Evolutionary conservation across 78 protist genomes (phyloP).

Genomic region (Dictyostelium intermedium): DNA sequence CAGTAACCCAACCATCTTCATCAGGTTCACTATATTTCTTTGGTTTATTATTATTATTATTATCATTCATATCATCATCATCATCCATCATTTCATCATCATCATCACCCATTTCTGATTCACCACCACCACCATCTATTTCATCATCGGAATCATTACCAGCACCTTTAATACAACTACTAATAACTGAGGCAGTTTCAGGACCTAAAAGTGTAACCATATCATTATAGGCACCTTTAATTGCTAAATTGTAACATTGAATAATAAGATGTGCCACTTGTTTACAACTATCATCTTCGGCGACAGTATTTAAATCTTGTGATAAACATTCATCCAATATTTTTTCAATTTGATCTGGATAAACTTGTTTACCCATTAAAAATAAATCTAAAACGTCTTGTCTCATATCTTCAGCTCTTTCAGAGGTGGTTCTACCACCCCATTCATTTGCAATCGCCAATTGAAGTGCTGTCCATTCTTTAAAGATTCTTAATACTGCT

Average conservation of each 20-base stretch:
- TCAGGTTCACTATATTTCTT: constrained; percentile 58
- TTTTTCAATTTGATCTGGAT: constrained; percentile 30
- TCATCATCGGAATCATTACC: constrained; percentile 44
- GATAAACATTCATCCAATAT: constrained; percentile 55
- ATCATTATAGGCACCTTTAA: constrained; percentile 11
- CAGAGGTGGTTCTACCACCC: constrained; percentile 47
- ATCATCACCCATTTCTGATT: constrained; percentile 3
- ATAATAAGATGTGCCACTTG: constrained; percentile 40
- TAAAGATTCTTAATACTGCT: constrained; percentile 50
- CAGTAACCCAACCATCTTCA: constrained; percentile 79
- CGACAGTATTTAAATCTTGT: constrained; percentile 65
- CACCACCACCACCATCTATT: constrained; percentile 15
- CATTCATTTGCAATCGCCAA: constrained; percentile 56
- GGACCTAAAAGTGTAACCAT: constrained; percentile 36
- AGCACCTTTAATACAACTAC: constrained; percentile 21
- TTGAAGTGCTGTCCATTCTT: constrained; percentile 76
- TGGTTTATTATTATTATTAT: background rate
- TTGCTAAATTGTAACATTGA: constrained; percentile 19
- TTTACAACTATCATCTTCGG: constrained; percentile 45
- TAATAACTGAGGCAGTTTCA: constrained; percentile 14
- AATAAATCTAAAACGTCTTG: constrained; percentile 68
- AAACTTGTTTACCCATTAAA: constrained; percentile 31
- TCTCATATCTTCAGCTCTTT: constrained; percentile 55
- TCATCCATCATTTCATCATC: constrained; percentile 36
- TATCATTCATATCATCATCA: background rate